A percentile compares a stretch with the other conserved stretches of the same genome.
Evolutionary conservation across 1,284 basidiomycete species (phyloP).

Genomic region (Papiliotrema terrestris): DNA sequence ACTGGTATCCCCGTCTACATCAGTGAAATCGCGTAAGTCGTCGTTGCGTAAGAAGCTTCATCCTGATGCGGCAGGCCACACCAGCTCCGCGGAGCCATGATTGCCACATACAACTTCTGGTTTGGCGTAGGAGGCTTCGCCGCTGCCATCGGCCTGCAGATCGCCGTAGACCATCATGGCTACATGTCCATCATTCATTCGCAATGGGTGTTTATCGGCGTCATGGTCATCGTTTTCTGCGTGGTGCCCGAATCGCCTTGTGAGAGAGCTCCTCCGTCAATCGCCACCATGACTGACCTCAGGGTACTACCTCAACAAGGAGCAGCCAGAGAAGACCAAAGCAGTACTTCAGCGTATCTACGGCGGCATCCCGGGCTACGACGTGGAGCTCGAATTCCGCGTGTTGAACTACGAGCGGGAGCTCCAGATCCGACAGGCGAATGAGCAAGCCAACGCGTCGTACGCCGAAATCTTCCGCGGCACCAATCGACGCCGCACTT

Average conservation of each 20-base stretch:
- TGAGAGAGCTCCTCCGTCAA: background rate
- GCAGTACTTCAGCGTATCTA: constrained; percentile 9
- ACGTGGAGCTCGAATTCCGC: constrained; percentile 16
- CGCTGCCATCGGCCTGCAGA: constrained; percentile 17
- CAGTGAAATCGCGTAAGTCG: constrained; percentile 15
- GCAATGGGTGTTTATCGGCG: constrained; percentile 17
- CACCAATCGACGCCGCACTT: constrained; percentile 10
- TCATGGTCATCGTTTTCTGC: constrained; percentile 19
- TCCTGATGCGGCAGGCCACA: constrained; percentile 1
- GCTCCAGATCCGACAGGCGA: background rate
- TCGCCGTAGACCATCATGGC: constrained; percentile 4
- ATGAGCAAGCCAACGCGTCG: constrained; percentile 2
- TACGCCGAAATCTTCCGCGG: constrained; percentile 13
- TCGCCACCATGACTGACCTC: too few species aligned
- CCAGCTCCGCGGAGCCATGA: constrained; percentile 7
- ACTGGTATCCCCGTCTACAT: constrained; percentile 24
- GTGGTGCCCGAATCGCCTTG: constrained; percentile 24
- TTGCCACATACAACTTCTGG: constrained; percentile 14
- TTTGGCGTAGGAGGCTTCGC: constrained; percentile 19
- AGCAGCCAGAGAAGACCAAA: constrained; percentile 12
- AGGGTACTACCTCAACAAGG: background rate
- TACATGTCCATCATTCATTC: constrained; percentile 15
- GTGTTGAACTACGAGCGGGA: constrained; percentile 13
- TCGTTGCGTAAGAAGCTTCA: background rate
- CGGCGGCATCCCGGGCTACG: constrained; percentile 20